Conservation (phyloP, 1,284 basidiomycete genomes). For the Amylostereum chailletii region DNA sequence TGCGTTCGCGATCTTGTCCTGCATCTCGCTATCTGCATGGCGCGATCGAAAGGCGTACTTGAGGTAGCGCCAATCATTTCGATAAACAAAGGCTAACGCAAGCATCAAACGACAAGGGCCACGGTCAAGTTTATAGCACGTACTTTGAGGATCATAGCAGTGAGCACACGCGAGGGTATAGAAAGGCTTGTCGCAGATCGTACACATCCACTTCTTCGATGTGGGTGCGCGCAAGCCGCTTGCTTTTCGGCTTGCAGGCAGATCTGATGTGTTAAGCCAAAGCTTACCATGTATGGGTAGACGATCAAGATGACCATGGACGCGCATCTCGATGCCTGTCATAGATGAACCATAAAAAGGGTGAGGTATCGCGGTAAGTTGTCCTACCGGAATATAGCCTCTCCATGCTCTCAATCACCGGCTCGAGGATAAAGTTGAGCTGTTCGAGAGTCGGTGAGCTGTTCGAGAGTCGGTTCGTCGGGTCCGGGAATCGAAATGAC, state of each 20-base stretch:
- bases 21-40: background rate
- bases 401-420: conserved; percentile 2
- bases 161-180: background rate
- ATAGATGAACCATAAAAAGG: background rate
- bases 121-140: background rate
- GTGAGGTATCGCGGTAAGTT: background rate
- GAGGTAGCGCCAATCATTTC: conserved; percentile 7
- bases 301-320: background rate
- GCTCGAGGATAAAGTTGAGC: conserved; percentile 5
- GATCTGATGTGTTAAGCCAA: conserved; percentile 8
- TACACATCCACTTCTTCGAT: conserved; percentile 1
- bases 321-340: background rate
- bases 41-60: conserved; percentile 13
- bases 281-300: conserved; percentile 5
- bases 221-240: conserved; percentile 4
- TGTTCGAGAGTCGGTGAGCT: conserved; percentile 7
- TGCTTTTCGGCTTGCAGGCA: conserved; percentile 13
- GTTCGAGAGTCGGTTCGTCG: conserved; percentile 11
- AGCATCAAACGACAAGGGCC: background rate
- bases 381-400: too few species aligned
- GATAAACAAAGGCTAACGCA: conserved; percentile 1
- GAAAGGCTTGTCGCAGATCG: background rate
- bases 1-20: conserved; percentile 9
- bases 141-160: background rate
- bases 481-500: conserved; percentile 12